phyloP scores from a whole-genome alignment of 2,329 filamentous ascomycete species.

The Claviceps humidiphila region DNA sequence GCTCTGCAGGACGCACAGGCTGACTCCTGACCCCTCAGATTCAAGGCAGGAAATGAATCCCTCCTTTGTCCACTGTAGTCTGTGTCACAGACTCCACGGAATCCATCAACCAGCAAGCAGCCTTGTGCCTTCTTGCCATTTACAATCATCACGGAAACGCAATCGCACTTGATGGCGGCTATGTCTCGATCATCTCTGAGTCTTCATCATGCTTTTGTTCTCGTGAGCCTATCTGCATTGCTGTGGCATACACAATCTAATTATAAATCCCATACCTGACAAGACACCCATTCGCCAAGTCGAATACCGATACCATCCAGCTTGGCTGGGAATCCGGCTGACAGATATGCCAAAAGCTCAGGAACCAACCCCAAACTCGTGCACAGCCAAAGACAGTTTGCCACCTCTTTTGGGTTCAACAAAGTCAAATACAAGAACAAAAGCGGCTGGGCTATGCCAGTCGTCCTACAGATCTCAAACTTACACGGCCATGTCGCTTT shows the following conservation, averaged over 20 bases:
- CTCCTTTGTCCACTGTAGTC: too few species aligned
- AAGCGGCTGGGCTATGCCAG: neutral
- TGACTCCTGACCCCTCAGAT: too few species aligned
- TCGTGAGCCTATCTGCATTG: neutral
- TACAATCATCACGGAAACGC: neutral
- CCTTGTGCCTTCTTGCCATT: neutral
- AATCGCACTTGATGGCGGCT: neutral
- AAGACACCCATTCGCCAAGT: neutral
- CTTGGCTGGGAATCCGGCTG: neutral
- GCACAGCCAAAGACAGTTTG: neutral
- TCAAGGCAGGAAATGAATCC: too few species aligned
- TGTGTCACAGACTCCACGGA: neutral
- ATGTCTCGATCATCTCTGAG: neutral
- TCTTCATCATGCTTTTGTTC: neutral
- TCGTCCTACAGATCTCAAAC: too few species aligned
- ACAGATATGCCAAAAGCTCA: neutral
- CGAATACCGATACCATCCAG: neutral
- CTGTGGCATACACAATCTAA: neutral
- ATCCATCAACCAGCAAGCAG: neutral
- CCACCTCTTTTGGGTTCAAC: neutral
- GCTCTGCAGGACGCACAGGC: neutral
- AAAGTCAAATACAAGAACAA: neutral
- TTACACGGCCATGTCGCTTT: constrained; percentile 12
- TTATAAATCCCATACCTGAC: neutral
- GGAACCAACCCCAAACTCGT: neutral